Evolutionary conservation across 352 stramenopile species (phyloP).

Genomic region (Globisporangium echinulatum): DNA sequence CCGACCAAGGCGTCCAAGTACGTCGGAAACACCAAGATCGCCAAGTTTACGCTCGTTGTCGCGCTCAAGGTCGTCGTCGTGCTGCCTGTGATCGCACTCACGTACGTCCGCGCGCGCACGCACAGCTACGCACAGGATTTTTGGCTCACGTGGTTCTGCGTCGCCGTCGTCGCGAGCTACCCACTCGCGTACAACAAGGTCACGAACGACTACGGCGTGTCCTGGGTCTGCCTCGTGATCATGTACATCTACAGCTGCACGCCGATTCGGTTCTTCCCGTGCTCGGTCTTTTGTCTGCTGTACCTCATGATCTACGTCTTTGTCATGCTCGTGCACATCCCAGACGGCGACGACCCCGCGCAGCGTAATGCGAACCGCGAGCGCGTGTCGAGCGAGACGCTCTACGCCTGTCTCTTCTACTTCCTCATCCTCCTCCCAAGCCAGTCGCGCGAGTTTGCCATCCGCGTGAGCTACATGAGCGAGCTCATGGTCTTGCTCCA

Average conservation of each 20-base stretch:
- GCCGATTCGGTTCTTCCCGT: conserved; percentile 76
- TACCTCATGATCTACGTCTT: conserved; percentile 68
- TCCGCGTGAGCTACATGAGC: conserved; percentile 82
- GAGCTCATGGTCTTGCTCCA: conserved; percentile 79
- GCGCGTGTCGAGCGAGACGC: conserved; percentile 55
- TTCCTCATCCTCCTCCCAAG: conserved; percentile 72
- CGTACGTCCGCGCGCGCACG: conserved; percentile 59
- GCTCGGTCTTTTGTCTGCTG: conserved; percentile 54
- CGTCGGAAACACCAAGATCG: conserved; percentile 28
- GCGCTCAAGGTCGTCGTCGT: conserved; percentile 58
- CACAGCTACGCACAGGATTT: conserved; percentile 53
- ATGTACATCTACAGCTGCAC: conserved; percentile 85
- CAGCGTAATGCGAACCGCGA: conserved; percentile 26
- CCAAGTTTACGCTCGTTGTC: conserved; percentile 65
- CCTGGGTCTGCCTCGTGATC: conserved; percentile 75
- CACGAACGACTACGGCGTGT: conserved; percentile 76
- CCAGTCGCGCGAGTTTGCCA: conserved; percentile 74
- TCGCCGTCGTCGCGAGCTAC: conserved; percentile 51
- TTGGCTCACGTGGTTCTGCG: conserved; percentile 68
- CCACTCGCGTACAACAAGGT: conserved; percentile 80
- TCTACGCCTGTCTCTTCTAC: conserved; percentile 81
- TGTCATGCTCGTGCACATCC: conserved; percentile 64
- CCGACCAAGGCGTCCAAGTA: conserved; percentile 17
- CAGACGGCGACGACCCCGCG: conserved; percentile 19
- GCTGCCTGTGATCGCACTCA: conserved; percentile 52